Conservation (phyloP, 2,329 filamentous ascomycete species). For the Exutisphaerella laricina region DNA sequence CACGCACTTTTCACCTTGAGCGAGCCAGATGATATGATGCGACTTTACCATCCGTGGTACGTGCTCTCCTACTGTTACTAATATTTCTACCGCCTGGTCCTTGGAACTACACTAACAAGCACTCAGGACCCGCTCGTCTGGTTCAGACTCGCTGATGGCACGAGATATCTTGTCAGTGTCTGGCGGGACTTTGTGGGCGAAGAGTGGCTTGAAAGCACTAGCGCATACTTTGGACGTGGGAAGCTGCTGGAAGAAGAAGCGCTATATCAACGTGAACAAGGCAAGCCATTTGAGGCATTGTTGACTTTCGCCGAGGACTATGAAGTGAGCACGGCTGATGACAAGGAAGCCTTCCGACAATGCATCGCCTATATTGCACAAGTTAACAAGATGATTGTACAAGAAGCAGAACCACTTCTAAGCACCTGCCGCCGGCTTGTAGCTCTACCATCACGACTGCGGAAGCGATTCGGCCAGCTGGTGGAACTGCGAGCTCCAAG, state of each 20-base stretch:
- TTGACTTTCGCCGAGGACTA: constrained; percentile 22
- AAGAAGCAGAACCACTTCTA: constrained; percentile 17
- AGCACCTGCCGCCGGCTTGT: constrained; percentile 22
- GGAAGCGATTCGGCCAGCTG: constrained; percentile 22
- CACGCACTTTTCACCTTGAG: constrained; percentile 24
- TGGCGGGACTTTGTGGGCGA: constrained; percentile 16
- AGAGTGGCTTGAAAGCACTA: constrained; percentile 14
- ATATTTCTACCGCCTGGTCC: too few species aligned
- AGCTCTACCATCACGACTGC: constrained; percentile 25
- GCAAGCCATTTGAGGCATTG: constrained; percentile 22
- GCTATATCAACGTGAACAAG: constrained; percentile 21
- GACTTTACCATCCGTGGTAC: constrained; percentile 15
- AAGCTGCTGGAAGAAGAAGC: constrained; percentile 17
- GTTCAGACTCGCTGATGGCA: constrained; percentile 23
- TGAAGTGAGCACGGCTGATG: constrained; percentile 16
- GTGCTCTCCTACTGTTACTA: too few species aligned
- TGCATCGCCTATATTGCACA: constrained; percentile 22
- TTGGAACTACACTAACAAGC: too few species aligned
- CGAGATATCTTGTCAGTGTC: constrained; percentile 15
- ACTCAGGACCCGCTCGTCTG: constrained; percentile 21
- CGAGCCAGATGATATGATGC: constrained; percentile 17
- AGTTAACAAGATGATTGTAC: constrained; percentile 21
- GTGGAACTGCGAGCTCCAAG: constrained; percentile 21
- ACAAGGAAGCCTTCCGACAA: constrained; percentile 19
- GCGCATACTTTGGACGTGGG: constrained; percentile 21